Percentiles rank a stretch among this genome's conserved stretches.
phyloP scores from a whole-genome alignment of 805 yeast species.

The Lachancea lanzarotensis region DNA sequence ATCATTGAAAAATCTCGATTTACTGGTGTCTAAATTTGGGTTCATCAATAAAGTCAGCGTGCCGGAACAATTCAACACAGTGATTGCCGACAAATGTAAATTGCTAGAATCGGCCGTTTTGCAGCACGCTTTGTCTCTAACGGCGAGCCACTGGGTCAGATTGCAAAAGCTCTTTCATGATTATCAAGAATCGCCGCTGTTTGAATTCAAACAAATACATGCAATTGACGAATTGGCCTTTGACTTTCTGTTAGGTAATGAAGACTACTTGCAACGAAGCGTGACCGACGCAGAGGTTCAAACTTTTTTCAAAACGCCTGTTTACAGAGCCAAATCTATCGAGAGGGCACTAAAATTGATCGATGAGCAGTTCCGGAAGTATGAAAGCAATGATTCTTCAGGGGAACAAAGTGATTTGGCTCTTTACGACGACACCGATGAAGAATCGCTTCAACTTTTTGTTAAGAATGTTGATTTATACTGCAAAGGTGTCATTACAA shows the following conservation, averaged over 20 bases:
- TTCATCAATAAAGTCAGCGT: conserved; percentile 1
- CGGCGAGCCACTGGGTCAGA: conserved; percentile 18
- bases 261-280: conserved; percentile 1
- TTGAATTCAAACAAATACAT: conserved; percentile 4
- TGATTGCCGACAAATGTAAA: conserved; percentile 11
- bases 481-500: conserved; percentile 11
- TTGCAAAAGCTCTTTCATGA: conserved; percentile 15
- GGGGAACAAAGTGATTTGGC: background rate
- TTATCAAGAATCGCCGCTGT: background rate
- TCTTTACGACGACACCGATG: background rate
- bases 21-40: conserved; percentile 13
- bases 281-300: background rate
- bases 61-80: conserved; percentile 5
- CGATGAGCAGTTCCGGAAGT: conserved; percentile 6
- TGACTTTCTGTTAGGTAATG: conserved; percentile 3
- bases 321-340: conserved; percentile 9
- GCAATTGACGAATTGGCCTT: background rate
- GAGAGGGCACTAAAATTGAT: conserved; percentile 10
- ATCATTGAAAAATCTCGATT: conserved; percentile 14
- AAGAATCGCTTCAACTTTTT: background rate
- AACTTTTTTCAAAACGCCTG: conserved; percentile 11
- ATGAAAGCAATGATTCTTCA: conserved; percentile 1
- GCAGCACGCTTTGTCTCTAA: conserved; percentile 10
- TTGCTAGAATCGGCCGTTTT: conserved; percentile 13
- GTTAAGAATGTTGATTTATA: conserved; percentile 4